Evolutionary conservation across 805 yeast genomes (phyloP).

Genomic region (Metschnikowia lachancei): DNA sequence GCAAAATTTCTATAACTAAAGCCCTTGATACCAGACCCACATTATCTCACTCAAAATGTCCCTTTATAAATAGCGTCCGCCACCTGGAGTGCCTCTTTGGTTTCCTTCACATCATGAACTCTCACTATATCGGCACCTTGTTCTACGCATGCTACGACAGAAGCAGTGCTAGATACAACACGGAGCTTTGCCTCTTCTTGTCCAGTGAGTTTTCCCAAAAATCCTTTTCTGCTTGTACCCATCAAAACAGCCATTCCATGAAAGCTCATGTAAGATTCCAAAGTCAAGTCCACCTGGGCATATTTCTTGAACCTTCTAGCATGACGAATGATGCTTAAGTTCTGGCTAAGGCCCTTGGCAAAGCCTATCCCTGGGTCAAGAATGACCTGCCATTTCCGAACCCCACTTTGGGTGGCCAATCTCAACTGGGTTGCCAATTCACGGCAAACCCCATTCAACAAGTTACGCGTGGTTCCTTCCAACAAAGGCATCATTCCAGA

Average conservation of each 20-base stretch:
- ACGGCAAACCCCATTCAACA: constrained; percentile 56
- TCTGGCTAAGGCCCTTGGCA: constrained; percentile 78
- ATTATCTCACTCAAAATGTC: neutral
- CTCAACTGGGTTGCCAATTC: constrained; percentile 60
- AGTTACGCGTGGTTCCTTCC: constrained; percentile 27
- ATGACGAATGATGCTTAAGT: constrained; percentile 60
- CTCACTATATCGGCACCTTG: constrained; percentile 78
- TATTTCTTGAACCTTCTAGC: constrained; percentile 48
- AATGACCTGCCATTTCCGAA: constrained; percentile 85
- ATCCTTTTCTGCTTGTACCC: constrained; percentile 88
- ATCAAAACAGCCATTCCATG: constrained; percentile 64
- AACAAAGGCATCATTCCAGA: constrained; percentile 14
- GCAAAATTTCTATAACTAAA: no score
- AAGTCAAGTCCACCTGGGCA: constrained; percentile 24
- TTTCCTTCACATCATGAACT: constrained; percentile 77
- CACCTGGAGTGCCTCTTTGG: constrained; percentile 43
- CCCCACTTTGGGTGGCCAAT: constrained; percentile 59
- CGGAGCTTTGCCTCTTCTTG: constrained; percentile 59
- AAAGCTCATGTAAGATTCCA: constrained; percentile 38
- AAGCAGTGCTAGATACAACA: constrained; percentile 71
- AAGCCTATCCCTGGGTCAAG: constrained; percentile 96
- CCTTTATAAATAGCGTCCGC: constrained; percentile 68
- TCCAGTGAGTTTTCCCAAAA: constrained; percentile 72
- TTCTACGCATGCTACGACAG: constrained; percentile 69
- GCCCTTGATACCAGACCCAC: neutral